Percentiles rank a stretch among this genome's conserved stretches.
These are phyloP conservation scores for Acanthochlamys bracteata DNA, from an alignment of 106 monocot genomes.

Conservation along the genomic window DNA sequence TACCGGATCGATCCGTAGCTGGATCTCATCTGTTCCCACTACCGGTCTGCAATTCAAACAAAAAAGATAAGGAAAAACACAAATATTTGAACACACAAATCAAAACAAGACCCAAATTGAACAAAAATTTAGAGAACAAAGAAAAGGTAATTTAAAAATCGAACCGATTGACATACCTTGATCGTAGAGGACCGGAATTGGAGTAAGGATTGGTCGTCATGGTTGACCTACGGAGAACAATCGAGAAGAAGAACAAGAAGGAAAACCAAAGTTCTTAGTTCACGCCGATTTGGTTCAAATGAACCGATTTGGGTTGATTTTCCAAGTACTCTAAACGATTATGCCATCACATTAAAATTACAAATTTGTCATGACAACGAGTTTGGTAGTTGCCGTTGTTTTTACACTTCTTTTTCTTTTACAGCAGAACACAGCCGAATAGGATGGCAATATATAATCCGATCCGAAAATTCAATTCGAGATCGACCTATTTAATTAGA, in stretches of 20 bases:
- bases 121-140: not conserved
- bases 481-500: no score
- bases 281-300: not conserved
- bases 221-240: not conserved
- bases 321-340: no score
- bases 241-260: not conserved
- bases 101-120: not conserved
- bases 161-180: slow-evolving; percentile 18
- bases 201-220: slow-evolving; percentile 35
- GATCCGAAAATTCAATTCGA: no score
- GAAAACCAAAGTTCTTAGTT: not conserved
- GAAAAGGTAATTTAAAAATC: not conserved
- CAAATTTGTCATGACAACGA: no score
- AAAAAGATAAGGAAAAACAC: slow-evolving; percentile 14
- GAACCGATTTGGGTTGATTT: not conserved
- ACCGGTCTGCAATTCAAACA: slow-evolving; percentile 28
- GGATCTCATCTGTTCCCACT: slow-evolving; percentile 48
- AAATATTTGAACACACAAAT: not conserved
- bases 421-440: no score
- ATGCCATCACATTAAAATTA: no score
- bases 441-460: no score
- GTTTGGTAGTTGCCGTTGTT: no score
- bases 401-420: no score
- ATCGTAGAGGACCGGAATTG: slow-evolving; percentile 38
- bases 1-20: slow-evolving; percentile 71